These are phyloP conservation scores for Salvia rosmarinus DNA, from an alignment of 257 asterid species.

Conservation along the genomic window DNA sequence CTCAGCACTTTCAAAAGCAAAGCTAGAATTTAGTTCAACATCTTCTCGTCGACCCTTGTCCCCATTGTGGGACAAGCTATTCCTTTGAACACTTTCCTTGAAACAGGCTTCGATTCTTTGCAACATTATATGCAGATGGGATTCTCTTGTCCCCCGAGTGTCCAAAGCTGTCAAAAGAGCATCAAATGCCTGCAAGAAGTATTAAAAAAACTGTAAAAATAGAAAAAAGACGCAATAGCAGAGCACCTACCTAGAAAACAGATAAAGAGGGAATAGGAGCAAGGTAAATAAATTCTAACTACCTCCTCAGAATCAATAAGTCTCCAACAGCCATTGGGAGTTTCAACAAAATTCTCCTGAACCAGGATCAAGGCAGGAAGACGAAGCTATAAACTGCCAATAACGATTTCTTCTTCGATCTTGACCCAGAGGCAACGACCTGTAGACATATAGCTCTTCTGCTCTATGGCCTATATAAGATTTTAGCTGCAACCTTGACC, in stretches of 20 bases:
- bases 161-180: conserved; percentile 76
- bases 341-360: conserved; percentile 85
- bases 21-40: conserved; percentile 44
- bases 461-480: conserved; percentile 89
- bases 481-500: conserved; percentile 89
- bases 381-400: conserved; percentile 90
- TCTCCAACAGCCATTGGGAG: conserved; percentile 75
- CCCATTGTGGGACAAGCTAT: conserved; percentile 34
- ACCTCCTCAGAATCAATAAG: conserved; percentile 91
- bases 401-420: conserved; percentile 97
- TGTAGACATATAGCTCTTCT: conserved; percentile 83
- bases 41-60: conserved; percentile 44
- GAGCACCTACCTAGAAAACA: not conserved
- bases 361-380: conserved; percentile 89
- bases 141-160: conserved; percentile 91
- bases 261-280: not conserved
- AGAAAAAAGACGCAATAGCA: not conserved
- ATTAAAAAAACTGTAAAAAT: conserved; percentile 3
- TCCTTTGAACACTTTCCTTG: conserved; percentile 60
- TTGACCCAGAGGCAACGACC: conserved; percentile 96
- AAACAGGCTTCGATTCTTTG: conserved; percentile 79
- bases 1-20: conserved; percentile 47
- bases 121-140: conserved; percentile 92
- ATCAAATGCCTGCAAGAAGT: conserved; percentile 77
- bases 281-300: conserved; percentile 2